Percentiles rank a stretch among this genome's conserved stretches.
Evolutionary conservation across 208 protist species (phyloP).

Genomic region (Blastocrithidia nonstop): DNA sequence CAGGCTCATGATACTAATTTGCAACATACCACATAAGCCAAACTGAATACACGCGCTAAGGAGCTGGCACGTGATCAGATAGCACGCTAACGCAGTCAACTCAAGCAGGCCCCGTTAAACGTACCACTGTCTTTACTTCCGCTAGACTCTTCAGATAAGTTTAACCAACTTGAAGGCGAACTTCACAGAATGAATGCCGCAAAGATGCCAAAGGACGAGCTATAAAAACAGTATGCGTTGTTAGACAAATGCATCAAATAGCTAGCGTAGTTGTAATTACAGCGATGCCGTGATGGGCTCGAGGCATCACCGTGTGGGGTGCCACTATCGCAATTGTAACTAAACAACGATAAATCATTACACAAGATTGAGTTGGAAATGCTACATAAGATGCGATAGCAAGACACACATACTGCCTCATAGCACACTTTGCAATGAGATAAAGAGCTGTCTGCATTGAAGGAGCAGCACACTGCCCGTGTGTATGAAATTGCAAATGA

Average conservation of each 20-base stretch:
- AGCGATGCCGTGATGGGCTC: conserved; percentile 34
- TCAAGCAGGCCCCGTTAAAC: conserved; percentile 50
- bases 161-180: conserved; percentile 29
- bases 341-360: conserved; percentile 36
- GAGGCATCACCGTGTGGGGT: conserved; percentile 57
- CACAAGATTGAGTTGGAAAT: conserved; percentile 19
- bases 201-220: conserved; percentile 46
- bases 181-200: conserved; percentile 25
- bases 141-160: conserved; percentile 31
- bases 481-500: conserved; percentile 34
- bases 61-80: conserved; percentile 41
- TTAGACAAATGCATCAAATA: conserved; percentile 48
- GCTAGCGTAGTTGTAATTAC: conserved; percentile 35
- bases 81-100: conserved; percentile 29
- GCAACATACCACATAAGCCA: conserved; percentile 38
- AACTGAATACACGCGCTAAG: conserved; percentile 48
- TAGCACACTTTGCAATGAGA: too few species aligned
- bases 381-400: conserved; percentile 13
- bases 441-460: conserved; percentile 16
- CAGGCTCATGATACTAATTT: conserved; percentile 14
- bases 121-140: conserved; percentile 43
- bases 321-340: conserved; percentile 29
- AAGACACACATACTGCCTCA: too few species aligned
- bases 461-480: conserved; percentile 39
- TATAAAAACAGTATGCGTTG: conserved; percentile 28